Evolutionary conservation across 2,329 filamentous ascomycete species (phyloP), one percentile per base, ranked within the genome.

Genomic region (Xylariaceae sp.): DNA sequence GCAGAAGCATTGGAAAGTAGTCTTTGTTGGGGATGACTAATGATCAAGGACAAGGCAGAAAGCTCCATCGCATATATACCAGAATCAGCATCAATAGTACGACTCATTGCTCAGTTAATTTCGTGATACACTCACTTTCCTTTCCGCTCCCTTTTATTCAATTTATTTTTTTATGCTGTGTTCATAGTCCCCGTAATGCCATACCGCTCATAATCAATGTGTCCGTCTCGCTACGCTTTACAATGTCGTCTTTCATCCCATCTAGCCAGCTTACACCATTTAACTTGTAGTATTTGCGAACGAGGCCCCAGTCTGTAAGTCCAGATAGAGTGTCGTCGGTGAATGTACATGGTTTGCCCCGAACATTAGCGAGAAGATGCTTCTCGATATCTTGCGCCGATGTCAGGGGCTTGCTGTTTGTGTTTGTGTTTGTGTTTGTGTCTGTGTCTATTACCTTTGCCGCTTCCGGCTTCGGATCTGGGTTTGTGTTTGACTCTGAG

Each of bases 271-370:
- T 72, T n/a, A 83, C 68, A 6, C 80, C 77, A 58, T 88, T 88
- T 24, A 97, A 74, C 70, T 96, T 96, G 73, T 97, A 97, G 58
- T 90, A 85, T 74, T 96, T 97, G 67, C 83, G 84, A 26, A 97
- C 82, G 66, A 85, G 87, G 18, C 76, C 70, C 64, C 88, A 70
- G 67, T 96, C 90, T 2, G 86, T 82, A 21, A 83, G 73, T 0
- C 71, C 66, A 0, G 73, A 70, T 16, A 96, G 72, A n/a, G 76
- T 77, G 4, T 80, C 81, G 64, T 96, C 87, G 1, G 82, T 80
- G 52, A 91, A 84, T 0, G 78, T 67, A 0, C 81, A 68, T 1
- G 79, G 71, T 0, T 75, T 78, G 9, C 90, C 92, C 59, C 89
- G 66, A 18, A 96, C 77, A 27, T 81, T 73, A 16, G 77, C 64